Evolutionary conservation across 306 rosid species (phyloP).

Genomic region (Gillenia trifoliata): DNA sequence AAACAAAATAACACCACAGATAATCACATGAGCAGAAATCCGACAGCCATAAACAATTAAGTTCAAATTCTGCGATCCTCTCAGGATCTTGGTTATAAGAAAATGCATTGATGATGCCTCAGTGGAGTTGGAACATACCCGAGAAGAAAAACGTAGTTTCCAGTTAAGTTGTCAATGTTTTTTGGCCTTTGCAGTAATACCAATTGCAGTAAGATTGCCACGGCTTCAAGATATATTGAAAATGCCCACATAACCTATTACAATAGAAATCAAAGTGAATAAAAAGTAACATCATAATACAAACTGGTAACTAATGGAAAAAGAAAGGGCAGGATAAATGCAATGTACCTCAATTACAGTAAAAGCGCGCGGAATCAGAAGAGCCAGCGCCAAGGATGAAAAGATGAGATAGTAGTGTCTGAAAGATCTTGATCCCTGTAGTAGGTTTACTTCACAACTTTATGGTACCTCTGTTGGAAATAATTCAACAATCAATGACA

Average conservation of each 20-base stretch:
- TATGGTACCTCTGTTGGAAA: too few species aligned
- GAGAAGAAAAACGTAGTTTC: slow-evolving; percentile 26
- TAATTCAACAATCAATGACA: too few species aligned
- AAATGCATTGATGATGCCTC: too few species aligned
- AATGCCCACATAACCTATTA: slow-evolving; percentile 19
- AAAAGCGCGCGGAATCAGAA: slow-evolving; percentile 15
- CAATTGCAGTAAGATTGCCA: slow-evolving; percentile 27
- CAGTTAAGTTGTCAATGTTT: slow-evolving; percentile 25
- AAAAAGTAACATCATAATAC: neutral
- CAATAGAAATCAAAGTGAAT: neutral
- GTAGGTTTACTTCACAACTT: slow-evolving; percentile 38
- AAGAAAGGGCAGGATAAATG: too few species aligned
- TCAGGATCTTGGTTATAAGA: too few species aligned
- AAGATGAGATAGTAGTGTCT: slow-evolving; percentile 24
- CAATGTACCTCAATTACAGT: slow-evolving; percentile 13
- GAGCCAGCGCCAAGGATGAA: slow-evolving; percentile 21
- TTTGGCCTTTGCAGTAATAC: slow-evolving; percentile 21
- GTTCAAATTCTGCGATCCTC: too few species aligned
- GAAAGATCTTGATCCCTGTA: slow-evolving; percentile 32
- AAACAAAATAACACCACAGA: neutral
- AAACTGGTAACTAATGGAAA: too few species aligned
- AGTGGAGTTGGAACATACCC: slow-evolving; percentile 17
- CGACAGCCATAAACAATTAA: too few species aligned
- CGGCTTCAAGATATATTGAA: slow-evolving; percentile 26
- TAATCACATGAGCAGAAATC: neutral